Evolutionary conservation across 1,284 basidiomycete genomes (phyloP).

Genomic region (Schizopora paradoxa): DNA sequence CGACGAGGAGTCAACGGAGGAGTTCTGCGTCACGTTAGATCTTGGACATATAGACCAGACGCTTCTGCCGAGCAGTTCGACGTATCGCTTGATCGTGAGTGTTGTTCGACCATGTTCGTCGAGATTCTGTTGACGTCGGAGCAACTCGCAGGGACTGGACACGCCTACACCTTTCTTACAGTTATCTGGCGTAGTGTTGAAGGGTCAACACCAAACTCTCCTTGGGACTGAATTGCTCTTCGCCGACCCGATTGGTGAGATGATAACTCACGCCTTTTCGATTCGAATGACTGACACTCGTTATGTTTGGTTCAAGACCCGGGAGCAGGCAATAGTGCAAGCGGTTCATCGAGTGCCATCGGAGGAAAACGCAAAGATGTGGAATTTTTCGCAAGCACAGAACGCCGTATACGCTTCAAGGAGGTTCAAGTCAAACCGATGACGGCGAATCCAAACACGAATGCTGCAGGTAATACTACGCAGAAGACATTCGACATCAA

Average conservation of each 20-base stretch:
- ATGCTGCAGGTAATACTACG: too few species aligned
- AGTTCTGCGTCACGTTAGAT: slow-evolving; percentile 66
- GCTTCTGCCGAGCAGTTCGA: slow-evolving; percentile 59
- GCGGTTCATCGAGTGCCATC: background rate
- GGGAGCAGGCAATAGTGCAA: background rate
- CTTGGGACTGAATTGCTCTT: slow-evolving; percentile 72
- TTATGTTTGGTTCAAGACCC: too few species aligned
- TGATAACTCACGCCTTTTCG: background rate
- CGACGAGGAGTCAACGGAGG: slow-evolving; percentile 53
- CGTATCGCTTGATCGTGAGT: slow-evolving; percentile 69
- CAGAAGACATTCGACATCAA: too few species aligned
- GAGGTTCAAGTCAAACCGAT: slow-evolving; percentile 52
- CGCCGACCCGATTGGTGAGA: slow-evolving; percentile 39
- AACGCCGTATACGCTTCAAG: slow-evolving; percentile 58
- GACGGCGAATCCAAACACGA: too few species aligned
- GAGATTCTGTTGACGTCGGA: background rate
- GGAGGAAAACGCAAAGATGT: background rate
- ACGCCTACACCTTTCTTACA: slow-evolving; percentile 70
- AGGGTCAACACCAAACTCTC: slow-evolving; percentile 57
- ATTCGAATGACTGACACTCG: too few species aligned
- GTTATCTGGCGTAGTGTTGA: slow-evolving; percentile 64
- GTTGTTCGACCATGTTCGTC: slow-evolving; percentile 1
- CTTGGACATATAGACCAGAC: slow-evolving; percentile 66
- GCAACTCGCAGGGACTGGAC: slow-evolving; percentile 56
- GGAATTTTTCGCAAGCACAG: slow-evolving; percentile 42